phyloP scores from a whole-genome alignment of 768 basidiomycete genomes.

The Boletellus ananas region DNA sequence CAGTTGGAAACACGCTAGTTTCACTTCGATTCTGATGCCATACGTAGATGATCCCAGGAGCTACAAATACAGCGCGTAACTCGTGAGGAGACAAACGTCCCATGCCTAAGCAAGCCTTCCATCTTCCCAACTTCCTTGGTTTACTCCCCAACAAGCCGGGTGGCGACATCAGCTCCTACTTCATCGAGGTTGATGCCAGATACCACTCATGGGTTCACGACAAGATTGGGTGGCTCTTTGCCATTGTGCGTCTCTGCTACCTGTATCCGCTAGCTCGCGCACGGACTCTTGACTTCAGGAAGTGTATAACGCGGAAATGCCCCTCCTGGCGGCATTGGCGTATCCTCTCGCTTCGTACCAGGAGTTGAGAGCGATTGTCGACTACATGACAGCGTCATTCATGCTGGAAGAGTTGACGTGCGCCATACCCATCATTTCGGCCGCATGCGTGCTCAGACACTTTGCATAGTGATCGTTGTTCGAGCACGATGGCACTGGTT shows the following conservation, averaged over 20 bases:
- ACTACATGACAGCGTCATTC: slow-evolving; percentile 30
- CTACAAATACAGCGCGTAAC: slow-evolving; percentile 15
- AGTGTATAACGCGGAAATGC: slow-evolving; percentile 26
- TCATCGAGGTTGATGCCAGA: slow-evolving; percentile 19
- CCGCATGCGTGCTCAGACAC: background rate
- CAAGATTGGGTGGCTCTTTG: slow-evolving; percentile 21
- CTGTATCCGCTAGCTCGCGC: too few relatives aligned
- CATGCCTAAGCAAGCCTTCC: slow-evolving; percentile 22
- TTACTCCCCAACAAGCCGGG: slow-evolving; percentile 28
- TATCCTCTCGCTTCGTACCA: slow-evolving; percentile 22
- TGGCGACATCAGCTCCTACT: slow-evolving; percentile 24
- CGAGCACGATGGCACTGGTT: slow-evolving; percentile 14
- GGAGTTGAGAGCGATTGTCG: slow-evolving; percentile 22
- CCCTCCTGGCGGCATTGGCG: slow-evolving; percentile 22
- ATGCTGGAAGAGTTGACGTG: slow-evolving; percentile 31
- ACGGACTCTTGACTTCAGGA: slow-evolving; percentile 12
- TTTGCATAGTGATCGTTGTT: slow-evolving; percentile 21
- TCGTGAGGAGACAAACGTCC: background rate
- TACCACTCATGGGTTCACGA: slow-evolving; percentile 23
- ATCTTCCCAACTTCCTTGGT: slow-evolving; percentile 22
- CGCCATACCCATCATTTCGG: background rate
- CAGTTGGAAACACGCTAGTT: slow-evolving; percentile 5
- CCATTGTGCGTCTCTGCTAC: slow-evolving; percentile 15
- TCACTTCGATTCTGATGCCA: slow-evolving; percentile 13
- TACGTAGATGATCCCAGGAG: background rate